Base-by-base conservation (phyloP, 805 yeast species). In the Ogataea parapolymorpha region DNA sequence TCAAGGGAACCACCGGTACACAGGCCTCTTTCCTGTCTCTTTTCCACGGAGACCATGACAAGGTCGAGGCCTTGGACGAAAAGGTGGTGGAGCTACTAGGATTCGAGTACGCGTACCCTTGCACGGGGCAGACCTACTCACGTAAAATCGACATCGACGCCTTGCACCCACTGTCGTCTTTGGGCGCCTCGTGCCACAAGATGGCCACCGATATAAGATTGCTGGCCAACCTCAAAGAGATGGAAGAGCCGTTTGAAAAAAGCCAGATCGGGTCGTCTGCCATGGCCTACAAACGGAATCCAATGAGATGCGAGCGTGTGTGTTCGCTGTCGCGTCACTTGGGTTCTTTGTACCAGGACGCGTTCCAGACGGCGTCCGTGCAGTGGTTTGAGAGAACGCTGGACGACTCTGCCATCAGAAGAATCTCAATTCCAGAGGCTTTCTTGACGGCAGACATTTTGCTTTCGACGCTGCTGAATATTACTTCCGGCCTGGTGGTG, bases 351-450 rank as follows among this genome's bases (percentile, higher is more conserved):
- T 85, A 84, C 70, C 88, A 75, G 61, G 98, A 93, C 67, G 95
- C 96, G 39, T 85, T 91, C 55, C 93, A 88, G 69, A 93, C 99
- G 36, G 95, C 98, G 6, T 84, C 96, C 26, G 98, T 93, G 37
- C 99, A 93, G 72, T 93, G 99, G 99, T 93, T 93, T 63, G 99
- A 93, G 74, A 86, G 99, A 73, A 93, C 99, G 26, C 77, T 93
- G 61, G 99, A 93, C 68, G 99, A 93, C 68, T 85, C 95, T 43
- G 99, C 99, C 39, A 91, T 91, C 59, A 85, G 99, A 72, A 83
- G 99, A 74, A 93, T 93, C 57, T 85, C 96, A 17, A 72, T 93
- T 50, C 99, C 99, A 35, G 86, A 95, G 37, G 98, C 98, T 3
- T 93, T 93, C 71, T 74, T 93, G 65, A 89, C 98, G 41, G 93